Conservation (phyloP, 768 basidiomycete species). For the Neoboletus brunneissimus region DNA sequence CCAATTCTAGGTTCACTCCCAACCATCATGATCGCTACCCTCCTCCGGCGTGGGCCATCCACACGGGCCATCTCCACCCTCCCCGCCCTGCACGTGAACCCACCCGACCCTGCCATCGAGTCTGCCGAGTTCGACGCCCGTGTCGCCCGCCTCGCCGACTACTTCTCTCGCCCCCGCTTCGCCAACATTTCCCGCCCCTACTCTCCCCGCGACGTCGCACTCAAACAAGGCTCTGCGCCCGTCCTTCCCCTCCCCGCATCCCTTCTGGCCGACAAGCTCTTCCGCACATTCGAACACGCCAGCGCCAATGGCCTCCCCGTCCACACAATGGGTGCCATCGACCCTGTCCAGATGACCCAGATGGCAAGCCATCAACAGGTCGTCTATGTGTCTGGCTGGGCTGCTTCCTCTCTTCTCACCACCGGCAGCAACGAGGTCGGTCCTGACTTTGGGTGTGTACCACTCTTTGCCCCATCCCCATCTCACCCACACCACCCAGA, state of each 20-base stretch:
- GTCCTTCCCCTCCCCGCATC: slow-evolving; percentile 73
- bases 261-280: slow-evolving; percentile 86
- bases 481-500: slow-evolving; percentile 35
- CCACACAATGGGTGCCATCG: slow-evolving; percentile 91
- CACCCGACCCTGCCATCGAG: slow-evolving; percentile 60
- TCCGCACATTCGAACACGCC: slow-evolving; percentile 58
- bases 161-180: slow-evolving; percentile 78
- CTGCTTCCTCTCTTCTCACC: slow-evolving; percentile 78
- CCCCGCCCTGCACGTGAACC: slow-evolving; percentile 46
- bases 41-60: slow-evolving; percentile 2
- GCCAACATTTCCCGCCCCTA: slow-evolving; percentile 74
- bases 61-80: slow-evolving; percentile 38
- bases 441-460: slow-evolving; percentile 75
- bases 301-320: slow-evolving; percentile 65
- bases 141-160: slow-evolving; percentile 60
- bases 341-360: slow-evolving; percentile 93
- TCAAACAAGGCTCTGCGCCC: slow-evolving; percentile 87
- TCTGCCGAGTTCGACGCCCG: slow-evolving; percentile 56
- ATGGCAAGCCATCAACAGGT: slow-evolving; percentile 86
- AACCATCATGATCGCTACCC: slow-evolving; percentile 24
- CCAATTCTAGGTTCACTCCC: slow-evolving; percentile 35
- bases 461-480: background rate
- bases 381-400: slow-evolving; percentile 94
- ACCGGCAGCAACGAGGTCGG: slow-evolving; percentile 91
- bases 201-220: slow-evolving; percentile 71